These are phyloP conservation scores for Agrocybe chaxingu DNA, from an alignment of 768 basidiomycete species.

Conservation along the genomic window DNA sequence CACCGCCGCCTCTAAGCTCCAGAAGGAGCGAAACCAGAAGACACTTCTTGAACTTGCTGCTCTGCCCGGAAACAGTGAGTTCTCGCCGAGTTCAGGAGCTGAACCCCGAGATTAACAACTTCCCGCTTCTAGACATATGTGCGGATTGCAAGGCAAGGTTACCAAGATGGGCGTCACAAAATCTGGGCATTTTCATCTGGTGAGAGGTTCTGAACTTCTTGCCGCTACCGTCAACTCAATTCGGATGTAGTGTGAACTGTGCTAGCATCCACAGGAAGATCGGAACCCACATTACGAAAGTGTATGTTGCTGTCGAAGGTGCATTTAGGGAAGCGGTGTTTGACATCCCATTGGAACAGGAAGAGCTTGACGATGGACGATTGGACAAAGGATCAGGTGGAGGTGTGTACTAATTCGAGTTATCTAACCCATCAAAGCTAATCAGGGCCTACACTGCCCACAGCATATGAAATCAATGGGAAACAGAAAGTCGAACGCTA, in stretches of 20 bases:
- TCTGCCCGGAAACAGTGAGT: conserved; percentile 79
- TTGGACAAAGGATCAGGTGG: conserved; percentile 87
- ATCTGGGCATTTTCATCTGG: conserved; percentile 89
- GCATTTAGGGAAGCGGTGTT: not conserved
- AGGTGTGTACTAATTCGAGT: conserved; percentile 44
- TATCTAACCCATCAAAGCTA: conserved; percentile 5
- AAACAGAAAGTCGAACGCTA: conserved; percentile 75
- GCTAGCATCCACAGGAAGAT: conserved; percentile 93
- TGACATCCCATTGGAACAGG: conserved; percentile 32
- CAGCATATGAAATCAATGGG: conserved; percentile 80
- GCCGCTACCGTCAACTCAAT: not conserved
- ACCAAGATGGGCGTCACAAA: conserved; percentile 89
- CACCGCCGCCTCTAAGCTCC: conserved; percentile 46
- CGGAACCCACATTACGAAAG: conserved; percentile 90
- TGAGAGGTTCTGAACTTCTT: conserved; percentile 23
- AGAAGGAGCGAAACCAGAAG: conserved; percentile 63
- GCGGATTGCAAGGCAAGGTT: conserved; percentile 88
- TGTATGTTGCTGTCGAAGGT: conserved; percentile 48
- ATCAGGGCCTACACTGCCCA: conserved; percentile 5
- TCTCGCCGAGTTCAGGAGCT: conserved; percentile 4
- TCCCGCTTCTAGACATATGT: conserved; percentile 60
- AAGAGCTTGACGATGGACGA: conserved; percentile 88
- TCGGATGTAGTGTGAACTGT: conserved; percentile 63
- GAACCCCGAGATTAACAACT: not conserved
- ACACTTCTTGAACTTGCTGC: conserved; percentile 63